A percentile compares a stretch with the other conserved stretches of the same genome.
Conservation (phyloP, 805 yeast species). For the Yarrowia bubula region DNA sequence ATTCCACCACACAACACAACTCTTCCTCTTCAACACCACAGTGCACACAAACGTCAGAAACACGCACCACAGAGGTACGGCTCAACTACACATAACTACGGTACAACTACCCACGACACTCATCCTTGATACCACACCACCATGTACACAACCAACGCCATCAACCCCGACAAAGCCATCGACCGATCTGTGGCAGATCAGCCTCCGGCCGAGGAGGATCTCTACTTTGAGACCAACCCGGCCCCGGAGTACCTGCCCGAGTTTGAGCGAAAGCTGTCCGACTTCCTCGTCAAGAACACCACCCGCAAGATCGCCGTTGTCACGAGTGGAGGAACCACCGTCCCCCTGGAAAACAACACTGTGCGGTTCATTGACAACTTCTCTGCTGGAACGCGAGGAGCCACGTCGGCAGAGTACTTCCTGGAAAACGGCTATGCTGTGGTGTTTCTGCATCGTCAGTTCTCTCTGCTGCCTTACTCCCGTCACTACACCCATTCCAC, state of each 20-base stretch:
- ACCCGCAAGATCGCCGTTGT: constrained; percentile 68
- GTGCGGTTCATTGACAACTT: constrained; percentile 96
- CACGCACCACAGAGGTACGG: background rate
- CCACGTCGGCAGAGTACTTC: constrained; percentile 90
- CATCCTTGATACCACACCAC: too few relatives aligned
- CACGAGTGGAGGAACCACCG: constrained; percentile 97
- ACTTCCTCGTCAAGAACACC: constrained; percentile 51
- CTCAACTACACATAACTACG: background rate
- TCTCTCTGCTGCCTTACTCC: constrained; percentile 88
- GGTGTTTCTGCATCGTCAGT: constrained; percentile 87
- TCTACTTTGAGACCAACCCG: constrained; percentile 67
- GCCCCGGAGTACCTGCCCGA: constrained; percentile 73
- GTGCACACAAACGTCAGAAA: too few relatives aligned
- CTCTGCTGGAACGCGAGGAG: constrained; percentile 97
- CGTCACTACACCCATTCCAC: constrained; percentile 81
- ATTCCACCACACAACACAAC: too few relatives aligned
- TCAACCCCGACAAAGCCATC: constrained; percentile 56
- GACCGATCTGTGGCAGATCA: constrained; percentile 73
- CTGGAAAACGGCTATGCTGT: constrained; percentile 86
- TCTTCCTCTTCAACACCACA: too few relatives aligned
- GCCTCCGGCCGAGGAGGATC: constrained; percentile 77
- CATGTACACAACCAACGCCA: constrained; percentile 44
- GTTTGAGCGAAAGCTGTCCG: constrained; percentile 53
- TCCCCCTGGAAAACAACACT: constrained; percentile 93
- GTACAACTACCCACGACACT: too few relatives aligned